These are phyloP conservation scores for Mycena albidolilacea DNA, from an alignment of 768 basidiomycete genomes.

Conservation along the genomic window DNA sequence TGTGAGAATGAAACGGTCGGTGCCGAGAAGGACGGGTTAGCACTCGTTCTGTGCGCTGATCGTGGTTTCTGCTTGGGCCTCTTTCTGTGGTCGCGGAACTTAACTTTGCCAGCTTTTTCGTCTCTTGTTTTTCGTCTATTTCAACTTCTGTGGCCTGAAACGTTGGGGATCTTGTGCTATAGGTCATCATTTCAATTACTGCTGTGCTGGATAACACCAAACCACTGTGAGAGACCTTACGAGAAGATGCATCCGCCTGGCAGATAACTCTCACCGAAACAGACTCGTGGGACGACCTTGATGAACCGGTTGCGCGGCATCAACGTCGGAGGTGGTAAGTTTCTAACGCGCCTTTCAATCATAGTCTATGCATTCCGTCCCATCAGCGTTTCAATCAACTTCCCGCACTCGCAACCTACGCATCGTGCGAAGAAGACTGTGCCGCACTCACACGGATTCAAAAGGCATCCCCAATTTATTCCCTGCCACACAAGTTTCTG, in stretches of 20 bases:
- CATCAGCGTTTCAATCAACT: slow-evolving; percentile 2
- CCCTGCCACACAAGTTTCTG: background rate
- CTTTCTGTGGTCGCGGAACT: no score
- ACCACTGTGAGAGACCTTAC: background rate
- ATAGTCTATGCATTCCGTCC: background rate
- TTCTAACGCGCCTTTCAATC: slow-evolving; percentile 5
- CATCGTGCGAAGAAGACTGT: background rate
- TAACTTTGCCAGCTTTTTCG: no score
- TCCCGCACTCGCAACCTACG: background rate
- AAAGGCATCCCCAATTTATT: background rate
- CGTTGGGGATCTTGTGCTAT: no score
- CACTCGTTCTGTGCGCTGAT: slow-evolving; percentile 11
- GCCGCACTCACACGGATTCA: background rate
- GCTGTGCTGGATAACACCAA: background rate
- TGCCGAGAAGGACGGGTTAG: background rate
- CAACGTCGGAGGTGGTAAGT: background rate
- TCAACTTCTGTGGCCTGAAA: no score
- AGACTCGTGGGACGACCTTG: background rate
- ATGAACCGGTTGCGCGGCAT: background rate
- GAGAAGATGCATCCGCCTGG: background rate
- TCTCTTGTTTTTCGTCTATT: no score
- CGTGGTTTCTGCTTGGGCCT: slow-evolving; percentile 14
- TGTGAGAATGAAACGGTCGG: slow-evolving; percentile 9
- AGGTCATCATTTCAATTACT: background rate
- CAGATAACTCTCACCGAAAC: slow-evolving; percentile 2